phyloP scores from a whole-genome alignment of 352 stramenopile species.

The Plasmopara viticola region DNA sequence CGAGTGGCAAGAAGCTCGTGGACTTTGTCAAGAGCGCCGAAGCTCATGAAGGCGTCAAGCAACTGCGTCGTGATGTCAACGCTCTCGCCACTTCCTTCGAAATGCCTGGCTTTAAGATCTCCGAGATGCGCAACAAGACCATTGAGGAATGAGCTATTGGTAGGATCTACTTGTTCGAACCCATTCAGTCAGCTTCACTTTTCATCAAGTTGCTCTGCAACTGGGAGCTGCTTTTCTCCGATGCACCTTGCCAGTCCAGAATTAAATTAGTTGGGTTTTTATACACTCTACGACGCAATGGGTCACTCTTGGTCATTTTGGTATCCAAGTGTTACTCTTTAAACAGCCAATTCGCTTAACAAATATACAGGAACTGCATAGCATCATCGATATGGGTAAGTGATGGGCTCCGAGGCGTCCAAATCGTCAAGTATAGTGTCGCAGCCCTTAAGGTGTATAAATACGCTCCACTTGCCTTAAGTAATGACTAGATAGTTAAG shows the following conservation, averaged over 20 bases:
- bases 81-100: slow-evolving; percentile 91
- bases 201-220: slow-evolving; percentile 27
- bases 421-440: too few species aligned
- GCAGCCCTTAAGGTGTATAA: too few species aligned
- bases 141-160: slow-evolving; percentile 49
- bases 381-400: too few species aligned
- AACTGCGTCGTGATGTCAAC: slow-evolving; percentile 89
- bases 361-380: too few species aligned
- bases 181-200: neutral
- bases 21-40: slow-evolving; percentile 90
- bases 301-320: too few species aligned
- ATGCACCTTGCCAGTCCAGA: slow-evolving; percentile 20
- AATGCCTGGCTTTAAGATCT: slow-evolving; percentile 94
- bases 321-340: too few species aligned
- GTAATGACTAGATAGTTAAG: too few species aligned
- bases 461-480: too few species aligned
- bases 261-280: neutral
- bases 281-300: too few species aligned
- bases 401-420: too few species aligned
- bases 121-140: slow-evolving; percentile 85
- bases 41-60: slow-evolving; percentile 79
- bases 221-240: slow-evolving; percentile 18
- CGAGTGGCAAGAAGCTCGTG: slow-evolving; percentile 88
- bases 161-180: too few species aligned
- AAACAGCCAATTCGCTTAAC: too few species aligned